These are phyloP conservation scores for Candida sanyaensis DNA, from an alignment of 1,139 yeast species.

Conservation along the genomic window DNA sequence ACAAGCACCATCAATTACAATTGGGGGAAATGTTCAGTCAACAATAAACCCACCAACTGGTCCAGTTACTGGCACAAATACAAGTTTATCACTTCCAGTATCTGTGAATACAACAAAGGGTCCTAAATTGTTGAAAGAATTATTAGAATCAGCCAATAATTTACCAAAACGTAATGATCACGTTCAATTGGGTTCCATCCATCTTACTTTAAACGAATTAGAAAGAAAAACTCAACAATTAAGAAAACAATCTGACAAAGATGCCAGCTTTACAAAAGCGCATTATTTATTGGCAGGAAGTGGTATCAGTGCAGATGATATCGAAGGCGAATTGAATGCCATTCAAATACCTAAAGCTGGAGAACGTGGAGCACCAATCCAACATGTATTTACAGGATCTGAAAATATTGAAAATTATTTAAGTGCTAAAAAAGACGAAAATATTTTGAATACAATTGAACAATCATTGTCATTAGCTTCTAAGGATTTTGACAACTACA, in stretches of 20 bases:
- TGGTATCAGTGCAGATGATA: conserved; percentile 86
- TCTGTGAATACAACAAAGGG: conserved; percentile 12
- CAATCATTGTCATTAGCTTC: conserved; percentile 76
- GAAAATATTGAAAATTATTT: conserved; percentile 55
- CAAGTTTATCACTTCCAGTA: conserved; percentile 11
- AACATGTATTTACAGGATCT: neutral
- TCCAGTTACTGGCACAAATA: conserved; percentile 7
- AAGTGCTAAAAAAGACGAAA: conserved; percentile 76
- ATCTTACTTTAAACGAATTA: conserved; percentile 75
- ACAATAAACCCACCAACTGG: conserved; percentile 10
- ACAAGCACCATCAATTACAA: conserved; percentile 6
- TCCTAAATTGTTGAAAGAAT: conserved; percentile 50
- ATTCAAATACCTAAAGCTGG: conserved; percentile 24
- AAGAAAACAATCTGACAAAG: conserved; percentile 46
- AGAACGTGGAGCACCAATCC: conserved; percentile 1
- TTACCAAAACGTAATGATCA: conserved; percentile 58
- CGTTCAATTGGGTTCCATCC: conserved; percentile 70
- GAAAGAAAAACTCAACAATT: conserved; percentile 67
- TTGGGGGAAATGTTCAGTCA: conserved; percentile 10
- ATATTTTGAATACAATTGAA: conserved; percentile 80
- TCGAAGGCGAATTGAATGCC: conserved; percentile 63
- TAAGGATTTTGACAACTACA: conserved; percentile 77
- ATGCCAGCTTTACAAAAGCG: conserved; percentile 72
- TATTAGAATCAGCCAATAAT: conserved; percentile 69
- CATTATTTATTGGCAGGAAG: conserved; percentile 89